phyloP scores from a whole-genome alignment of 176 grass and related monocot species.

The Lolium rigidum region DNA sequence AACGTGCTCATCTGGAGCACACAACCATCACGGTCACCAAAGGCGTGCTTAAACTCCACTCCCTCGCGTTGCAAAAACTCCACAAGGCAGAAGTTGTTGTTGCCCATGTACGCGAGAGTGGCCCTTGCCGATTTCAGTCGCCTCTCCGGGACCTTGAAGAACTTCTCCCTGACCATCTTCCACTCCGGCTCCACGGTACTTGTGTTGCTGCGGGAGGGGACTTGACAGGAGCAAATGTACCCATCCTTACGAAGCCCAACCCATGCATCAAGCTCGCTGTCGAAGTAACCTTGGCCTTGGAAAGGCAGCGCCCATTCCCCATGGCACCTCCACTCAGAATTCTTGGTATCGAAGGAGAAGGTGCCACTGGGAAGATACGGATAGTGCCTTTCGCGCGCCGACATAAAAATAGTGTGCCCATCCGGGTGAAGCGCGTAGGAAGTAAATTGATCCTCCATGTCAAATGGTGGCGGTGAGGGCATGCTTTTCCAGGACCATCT shows the following conservation, averaged over 20 bases:
- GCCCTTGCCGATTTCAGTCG: background rate
- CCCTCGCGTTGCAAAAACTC: background rate
- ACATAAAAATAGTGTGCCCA: background rate
- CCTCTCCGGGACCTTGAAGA: background rate
- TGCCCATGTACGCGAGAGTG: background rate
- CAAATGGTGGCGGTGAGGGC: background rate
- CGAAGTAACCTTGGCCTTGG: background rate
- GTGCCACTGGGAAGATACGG: background rate
- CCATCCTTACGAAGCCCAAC: background rate
- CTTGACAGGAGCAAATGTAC: background rate
- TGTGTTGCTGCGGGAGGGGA: background rate
- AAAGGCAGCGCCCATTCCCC: background rate
- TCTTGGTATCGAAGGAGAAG: conserved; percentile 9
- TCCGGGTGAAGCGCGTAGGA: background rate
- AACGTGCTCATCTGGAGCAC: background rate
- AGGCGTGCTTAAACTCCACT: background rate
- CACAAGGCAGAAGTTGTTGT: background rate
- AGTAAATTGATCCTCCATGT: background rate
- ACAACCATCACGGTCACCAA: background rate
- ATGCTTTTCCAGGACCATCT: background rate
- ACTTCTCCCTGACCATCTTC: background rate
- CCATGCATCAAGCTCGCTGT: background rate
- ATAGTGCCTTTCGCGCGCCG: background rate
- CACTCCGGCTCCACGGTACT: background rate
- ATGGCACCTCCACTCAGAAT: background rate